These are phyloP conservation scores for Hericium alpestre DNA, from an alignment of 768 basidiomycete genomes.

Conservation along the genomic window DNA sequence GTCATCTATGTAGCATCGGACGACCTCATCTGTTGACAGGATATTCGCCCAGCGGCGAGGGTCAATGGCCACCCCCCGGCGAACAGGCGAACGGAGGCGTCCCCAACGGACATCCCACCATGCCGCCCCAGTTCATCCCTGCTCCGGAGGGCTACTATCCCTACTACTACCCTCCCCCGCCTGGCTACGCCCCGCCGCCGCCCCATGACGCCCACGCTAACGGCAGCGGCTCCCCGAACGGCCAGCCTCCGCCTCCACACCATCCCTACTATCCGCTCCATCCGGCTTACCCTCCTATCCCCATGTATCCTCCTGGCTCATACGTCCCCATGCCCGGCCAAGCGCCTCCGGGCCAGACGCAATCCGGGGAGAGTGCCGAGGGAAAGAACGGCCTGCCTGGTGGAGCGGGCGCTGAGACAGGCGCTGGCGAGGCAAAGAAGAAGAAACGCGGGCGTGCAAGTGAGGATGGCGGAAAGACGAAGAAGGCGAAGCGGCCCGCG, in stretches of 20 bases:
- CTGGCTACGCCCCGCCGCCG: slow-evolving; percentile 27
- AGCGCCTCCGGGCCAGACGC: slow-evolving; percentile 1
- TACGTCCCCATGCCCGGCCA: slow-evolving; percentile 9
- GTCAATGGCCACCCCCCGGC: slow-evolving; percentile 20
- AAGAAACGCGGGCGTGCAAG: slow-evolving; percentile 3
- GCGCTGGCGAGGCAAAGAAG: slow-evolving; percentile 9
- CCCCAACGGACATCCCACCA: slow-evolving; percentile 18
- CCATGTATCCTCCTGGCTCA: slow-evolving; percentile 22
- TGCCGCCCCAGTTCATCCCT: slow-evolving; percentile 19
- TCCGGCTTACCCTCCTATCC: slow-evolving; percentile 22
- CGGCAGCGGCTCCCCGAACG: slow-evolving; percentile 23
- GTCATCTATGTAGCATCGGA: not conserved
- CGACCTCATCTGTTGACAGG: slow-evolving; percentile 7
- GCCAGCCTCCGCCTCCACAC: slow-evolving; percentile 20
- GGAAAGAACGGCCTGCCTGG: not conserved
- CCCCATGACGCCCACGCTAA: slow-evolving; percentile 21
- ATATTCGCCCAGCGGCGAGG: slow-evolving; percentile 18
- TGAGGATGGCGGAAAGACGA: slow-evolving; percentile 14
- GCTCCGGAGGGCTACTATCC: slow-evolving; percentile 35
- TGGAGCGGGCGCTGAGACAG: slow-evolving; percentile 13
- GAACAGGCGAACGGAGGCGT: slow-evolving; percentile 15
- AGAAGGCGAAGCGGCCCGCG: slow-evolving; percentile 15
- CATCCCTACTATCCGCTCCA: slow-evolving; percentile 30
- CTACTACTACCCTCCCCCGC: slow-evolving; percentile 33
- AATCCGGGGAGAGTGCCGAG: not conserved